Percentiles rank a stretch among this genome's conserved stretches.
These are phyloP conservation scores for Paulownia fortunei DNA, from an alignment of 257 asterid genomes.

Conservation along the genomic window DNA sequence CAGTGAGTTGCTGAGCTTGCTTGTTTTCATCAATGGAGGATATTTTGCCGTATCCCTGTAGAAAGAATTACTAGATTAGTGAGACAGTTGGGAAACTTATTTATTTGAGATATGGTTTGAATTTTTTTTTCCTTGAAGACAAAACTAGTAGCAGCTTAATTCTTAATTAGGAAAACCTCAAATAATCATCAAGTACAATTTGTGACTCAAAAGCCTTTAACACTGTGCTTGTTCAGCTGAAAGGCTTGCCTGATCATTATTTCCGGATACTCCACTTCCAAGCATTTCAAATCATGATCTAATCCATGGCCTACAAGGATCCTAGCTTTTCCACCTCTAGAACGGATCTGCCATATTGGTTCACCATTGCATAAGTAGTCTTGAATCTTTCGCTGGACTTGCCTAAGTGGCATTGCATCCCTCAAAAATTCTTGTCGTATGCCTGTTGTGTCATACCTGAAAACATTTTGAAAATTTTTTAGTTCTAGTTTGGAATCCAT, in stretches of 20 bases:
- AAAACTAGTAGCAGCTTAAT: background rate
- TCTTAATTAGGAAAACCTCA: background rate
- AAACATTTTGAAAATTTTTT: slow-evolving; percentile 12
- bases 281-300: slow-evolving; percentile 83
- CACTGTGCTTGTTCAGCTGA: background rate
- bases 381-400: slow-evolving; percentile 78
- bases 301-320: slow-evolving; percentile 87
- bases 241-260: slow-evolving; percentile 65
- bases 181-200: slow-evolving; percentile 1
- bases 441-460: slow-evolving; percentile 87
- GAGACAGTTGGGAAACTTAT: background rate
- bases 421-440: slow-evolving; percentile 72
- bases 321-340: slow-evolving; percentile 78
- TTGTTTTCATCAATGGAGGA: slow-evolving; percentile 87
- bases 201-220: background rate
- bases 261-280: slow-evolving; percentile 78
- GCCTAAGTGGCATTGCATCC: slow-evolving; percentile 78
- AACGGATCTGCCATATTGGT: slow-evolving; percentile 85
- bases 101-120: background rate
- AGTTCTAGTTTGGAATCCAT: slow-evolving; percentile 13
- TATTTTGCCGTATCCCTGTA: slow-evolving; percentile 86
- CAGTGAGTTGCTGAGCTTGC: slow-evolving; percentile 95
- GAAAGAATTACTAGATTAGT: background rate
- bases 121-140: background rate
- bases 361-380: slow-evolving; percentile 91